Base-by-base conservation (phyloP, 306 rosid genomes). In the Vigna trinervia region DNA sequence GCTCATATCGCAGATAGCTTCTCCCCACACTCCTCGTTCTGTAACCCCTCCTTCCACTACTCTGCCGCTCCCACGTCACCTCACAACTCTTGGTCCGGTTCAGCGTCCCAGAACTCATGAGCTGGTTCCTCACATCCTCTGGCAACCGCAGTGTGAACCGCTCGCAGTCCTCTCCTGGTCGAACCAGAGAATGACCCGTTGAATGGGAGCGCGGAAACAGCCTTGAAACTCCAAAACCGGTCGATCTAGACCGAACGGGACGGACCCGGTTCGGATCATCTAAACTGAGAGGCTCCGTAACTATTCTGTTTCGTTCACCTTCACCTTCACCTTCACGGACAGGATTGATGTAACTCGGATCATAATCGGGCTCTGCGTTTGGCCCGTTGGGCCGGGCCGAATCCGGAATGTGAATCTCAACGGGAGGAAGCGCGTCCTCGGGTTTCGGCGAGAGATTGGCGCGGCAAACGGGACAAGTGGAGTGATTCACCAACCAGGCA, bases 381-480 rank as follows among this genome's bases (percentile, higher is more conserved):
- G 50, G 45, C 41, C 71, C 5, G 39, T 38, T 64, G 48, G 51
- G 32, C 51, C 13, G 30, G 70, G n/a, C 66, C 5, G 70, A 64
- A 10, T 66, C 75, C 0, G 71, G 59, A 1, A 77, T 47, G 10
- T 26, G 63, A 2, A 69, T 1, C 1, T 52, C 59, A 4, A 52
- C n/a, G 12, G 47, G n/a, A 52, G 43, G 51, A 38, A 69, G 41
- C 2, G 8, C 23, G 15, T 90, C 91, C 0, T 83, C 90, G 0
- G 92, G 89, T 17, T 74, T 74, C 3, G 92, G 89, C 1, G 54
- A 68, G n/a, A 91, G 79, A 67, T 84, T 73, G 9, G 97, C 89
- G 0, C 98, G 90, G 50, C 98, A 93, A 69, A 93, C 97, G 0
- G 97, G 98, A 47, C 98, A 93, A 1, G 96, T 93, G 22, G 86